phyloP scores from a whole-genome alignment of 2,329 filamentous ascomycete genomes.

The Chaetomium olivaceum region DNA sequence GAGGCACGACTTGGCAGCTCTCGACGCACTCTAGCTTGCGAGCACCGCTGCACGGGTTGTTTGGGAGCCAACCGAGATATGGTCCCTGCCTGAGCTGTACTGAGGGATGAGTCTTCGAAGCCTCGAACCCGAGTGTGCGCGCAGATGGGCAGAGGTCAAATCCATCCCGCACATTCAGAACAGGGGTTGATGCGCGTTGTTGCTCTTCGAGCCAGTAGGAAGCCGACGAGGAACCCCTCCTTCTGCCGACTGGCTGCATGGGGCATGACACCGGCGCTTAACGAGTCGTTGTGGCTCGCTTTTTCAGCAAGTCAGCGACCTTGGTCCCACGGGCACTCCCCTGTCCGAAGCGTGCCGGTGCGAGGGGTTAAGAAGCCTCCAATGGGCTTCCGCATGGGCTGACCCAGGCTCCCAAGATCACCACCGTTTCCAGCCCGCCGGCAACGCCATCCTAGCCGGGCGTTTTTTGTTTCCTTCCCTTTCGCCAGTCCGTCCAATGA shows the following conservation, averaged over 20 bases:
- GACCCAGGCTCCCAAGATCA: slow-evolving; percentile 2
- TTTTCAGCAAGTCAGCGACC: slow-evolving; percentile 34
- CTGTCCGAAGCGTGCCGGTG: slow-evolving; percentile 13
- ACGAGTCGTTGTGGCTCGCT: slow-evolving; percentile 39
- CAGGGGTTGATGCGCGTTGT: slow-evolving; percentile 40
- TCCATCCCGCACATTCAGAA: slow-evolving; percentile 23
- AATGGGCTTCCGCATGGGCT: slow-evolving; percentile 22
- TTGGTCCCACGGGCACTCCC: slow-evolving; percentile 20
- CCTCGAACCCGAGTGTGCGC: neutral
- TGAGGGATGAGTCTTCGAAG: neutral
- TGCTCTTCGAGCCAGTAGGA: slow-evolving; percentile 38
- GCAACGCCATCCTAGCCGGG: slow-evolving; percentile 19
- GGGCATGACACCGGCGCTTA: slow-evolving; percentile 58
- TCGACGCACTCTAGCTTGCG: neutral
- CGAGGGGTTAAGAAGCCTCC: slow-evolving; percentile 20
- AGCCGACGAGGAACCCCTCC: slow-evolving; percentile 29
- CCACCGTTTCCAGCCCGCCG: slow-evolving; percentile 32
- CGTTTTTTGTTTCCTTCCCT: slow-evolving; percentile 14
- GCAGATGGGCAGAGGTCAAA: slow-evolving; percentile 16
- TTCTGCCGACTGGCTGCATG: slow-evolving; percentile 47
- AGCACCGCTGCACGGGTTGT: neutral
- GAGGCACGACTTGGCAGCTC: neutral
- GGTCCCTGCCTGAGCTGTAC: neutral
- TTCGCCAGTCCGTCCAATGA: slow-evolving; percentile 11
- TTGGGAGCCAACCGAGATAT: neutral